Conservation (phyloP, 805 yeast genomes). For the Cyberlindnera galapagoensis region DNA sequence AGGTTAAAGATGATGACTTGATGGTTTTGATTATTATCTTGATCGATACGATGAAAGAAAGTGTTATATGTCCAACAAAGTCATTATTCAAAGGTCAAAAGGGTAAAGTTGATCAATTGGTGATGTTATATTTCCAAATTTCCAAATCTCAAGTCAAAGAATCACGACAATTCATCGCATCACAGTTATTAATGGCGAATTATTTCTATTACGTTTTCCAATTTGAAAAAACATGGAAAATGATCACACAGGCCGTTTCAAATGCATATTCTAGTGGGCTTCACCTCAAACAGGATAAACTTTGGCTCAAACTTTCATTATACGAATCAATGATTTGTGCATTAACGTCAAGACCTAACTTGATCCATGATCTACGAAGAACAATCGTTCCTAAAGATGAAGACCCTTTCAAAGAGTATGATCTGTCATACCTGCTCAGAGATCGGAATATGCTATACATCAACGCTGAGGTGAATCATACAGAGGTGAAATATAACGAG, state of each 20-base stretch:
- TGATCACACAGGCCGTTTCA: conserved; percentile 17
- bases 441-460: conserved; percentile 13
- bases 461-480: conserved; percentile 6
- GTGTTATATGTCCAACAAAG: conserved; percentile 3
- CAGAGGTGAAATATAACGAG: conserved; percentile 4
- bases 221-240: conserved; percentile 18
- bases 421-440: conserved; percentile 14
- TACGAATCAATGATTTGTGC: conserved; percentile 17
- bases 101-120: conserved; percentile 3
- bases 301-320: conserved; percentile 18
- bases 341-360: conserved; percentile 16
- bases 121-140: conserved; percentile 14
- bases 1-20: conserved; percentile 18
- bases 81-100: conserved; percentile 3
- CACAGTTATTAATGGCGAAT: conserved; percentile 16
- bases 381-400: conserved; percentile 2
- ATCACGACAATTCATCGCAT: conserved; percentile 10
- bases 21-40: conserved; percentile 15
- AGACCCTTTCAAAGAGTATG: conserved; percentile 15
- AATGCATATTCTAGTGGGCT: conserved; percentile 18
- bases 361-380: conserved; percentile 9
- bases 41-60: conserved; percentile 16
- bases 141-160: conserved; percentile 16
- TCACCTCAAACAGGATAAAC: conserved; percentile 13
- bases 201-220: conserved; percentile 16